Conservation (phyloP, 257 asterid species). For the Jacaranda copaia region DNA sequence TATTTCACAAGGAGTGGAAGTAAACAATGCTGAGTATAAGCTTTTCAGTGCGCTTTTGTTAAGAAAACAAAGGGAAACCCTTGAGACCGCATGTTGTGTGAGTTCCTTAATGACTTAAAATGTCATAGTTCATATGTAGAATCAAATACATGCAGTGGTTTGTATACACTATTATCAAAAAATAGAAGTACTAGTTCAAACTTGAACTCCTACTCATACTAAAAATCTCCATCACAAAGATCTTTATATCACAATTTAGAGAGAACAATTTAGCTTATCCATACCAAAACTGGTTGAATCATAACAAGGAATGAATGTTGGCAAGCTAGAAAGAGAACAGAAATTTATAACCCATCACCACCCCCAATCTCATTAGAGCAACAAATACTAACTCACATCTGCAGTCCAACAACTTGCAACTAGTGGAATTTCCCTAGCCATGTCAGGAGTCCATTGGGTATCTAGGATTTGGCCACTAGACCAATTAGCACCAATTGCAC, state of each 20-base stretch:
- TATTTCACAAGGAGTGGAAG: neutral
- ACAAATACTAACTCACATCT: constrained; percentile 42
- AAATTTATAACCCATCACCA: too few species aligned
- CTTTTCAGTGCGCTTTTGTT: neutral
- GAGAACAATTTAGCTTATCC: too few species aligned
- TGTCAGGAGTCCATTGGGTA: constrained; percentile 44
- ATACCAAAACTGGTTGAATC: too few species aligned
- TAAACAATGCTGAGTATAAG: neutral
- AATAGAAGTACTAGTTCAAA: too few species aligned
- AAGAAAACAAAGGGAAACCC: neutral
- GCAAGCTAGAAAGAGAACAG: neutral
- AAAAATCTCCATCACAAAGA: too few species aligned
- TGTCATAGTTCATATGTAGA: neutral
- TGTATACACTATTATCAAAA: too few species aligned
- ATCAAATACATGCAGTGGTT: neutral
- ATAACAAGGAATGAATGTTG: neutral
- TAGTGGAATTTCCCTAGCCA: constrained; percentile 30
- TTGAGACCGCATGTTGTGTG: neutral
- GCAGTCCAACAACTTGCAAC: constrained; percentile 42
- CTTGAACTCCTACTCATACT: too few species aligned
- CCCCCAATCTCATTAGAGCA: constrained; percentile 11
- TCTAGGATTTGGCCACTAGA: constrained; percentile 49
- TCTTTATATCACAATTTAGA: too few species aligned
- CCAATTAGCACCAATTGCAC: constrained; percentile 54
- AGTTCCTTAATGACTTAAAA: neutral